Evolutionary conservation across 2,329 filamentous ascomycete genomes (phyloP).

Genomic region (Clonostachys solani): DNA sequence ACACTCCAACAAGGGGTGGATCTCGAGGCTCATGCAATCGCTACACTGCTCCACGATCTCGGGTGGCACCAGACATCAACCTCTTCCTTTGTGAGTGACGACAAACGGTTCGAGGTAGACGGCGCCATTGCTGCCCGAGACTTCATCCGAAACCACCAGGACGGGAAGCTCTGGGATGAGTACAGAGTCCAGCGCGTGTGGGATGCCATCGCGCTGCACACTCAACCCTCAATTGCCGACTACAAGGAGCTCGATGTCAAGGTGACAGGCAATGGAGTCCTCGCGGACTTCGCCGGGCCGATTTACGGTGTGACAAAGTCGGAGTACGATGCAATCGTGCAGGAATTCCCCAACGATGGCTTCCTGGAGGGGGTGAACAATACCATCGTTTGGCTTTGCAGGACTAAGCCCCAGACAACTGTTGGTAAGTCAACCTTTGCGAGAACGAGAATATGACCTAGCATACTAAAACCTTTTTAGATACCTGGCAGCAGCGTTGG

Average conservation of each 20-base stretch:
- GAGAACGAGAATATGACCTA: too few species aligned
- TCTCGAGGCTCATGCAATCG: slow-evolving; percentile 28
- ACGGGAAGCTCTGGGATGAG: slow-evolving; percentile 27
- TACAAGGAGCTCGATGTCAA: slow-evolving; percentile 38
- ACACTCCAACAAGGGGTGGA: slow-evolving; percentile 20
- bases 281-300: slow-evolving; percentile 5
- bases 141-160: slow-evolving; percentile 20
- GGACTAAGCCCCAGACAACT: slow-evolving; percentile 30
- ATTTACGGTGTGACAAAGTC: slow-evolving; percentile 17
- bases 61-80: slow-evolving; percentile 28
- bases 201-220: slow-evolving; percentile 28
- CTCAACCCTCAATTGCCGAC: slow-evolving; percentile 23
- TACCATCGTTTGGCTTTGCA: slow-evolving; percentile 31
- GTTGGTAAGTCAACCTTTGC: slow-evolving; percentile 11
- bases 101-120: slow-evolving; percentile 47
- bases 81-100: slow-evolving; percentile 25
- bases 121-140: slow-evolving; percentile 36
- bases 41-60: slow-evolving; percentile 34
- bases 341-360: slow-evolving; percentile 24
- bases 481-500: too few species aligned
- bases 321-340: slow-evolving; percentile 23
- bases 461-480: too few species aligned
- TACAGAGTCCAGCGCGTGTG: slow-evolving; percentile 29
- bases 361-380: slow-evolving; percentile 26
- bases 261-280: neutral